Conservation (phyloP, 2,329 filamentous ascomycete genomes). For the Xylaria polymorpha region DNA sequence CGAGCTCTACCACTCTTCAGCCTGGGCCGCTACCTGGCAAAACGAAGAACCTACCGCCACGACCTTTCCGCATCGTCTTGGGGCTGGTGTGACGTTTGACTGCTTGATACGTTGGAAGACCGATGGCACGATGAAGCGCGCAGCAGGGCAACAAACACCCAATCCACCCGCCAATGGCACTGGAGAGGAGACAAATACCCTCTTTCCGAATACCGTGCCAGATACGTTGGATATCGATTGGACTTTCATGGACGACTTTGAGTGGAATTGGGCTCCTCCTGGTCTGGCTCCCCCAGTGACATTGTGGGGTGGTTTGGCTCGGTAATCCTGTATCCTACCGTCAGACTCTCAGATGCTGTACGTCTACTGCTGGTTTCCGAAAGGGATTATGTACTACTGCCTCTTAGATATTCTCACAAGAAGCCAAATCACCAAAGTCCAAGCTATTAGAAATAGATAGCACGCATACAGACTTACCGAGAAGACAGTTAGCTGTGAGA, state of each 20-base stretch:
- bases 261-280: slow-evolving; percentile 45
- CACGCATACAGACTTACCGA: slow-evolving; percentile 85
- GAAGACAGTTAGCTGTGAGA: slow-evolving; percentile 95
- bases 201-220: slow-evolving; percentile 25
- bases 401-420: slow-evolving; percentile 86
- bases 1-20: slow-evolving; percentile 56
- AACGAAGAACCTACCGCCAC: slow-evolving; percentile 56
- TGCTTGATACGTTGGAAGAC: slow-evolving; percentile 61
- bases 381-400: slow-evolving; percentile 52
- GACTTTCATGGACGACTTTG: slow-evolving; percentile 52
- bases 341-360: not conserved
- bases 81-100: slow-evolving; percentile 62
- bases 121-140: slow-evolving; percentile 39
- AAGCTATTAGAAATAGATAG: slow-evolving; percentile 87
- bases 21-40: slow-evolving; percentile 48
- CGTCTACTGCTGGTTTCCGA: not conserved
- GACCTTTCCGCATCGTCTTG: slow-evolving; percentile 59
- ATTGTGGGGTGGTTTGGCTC: slow-evolving; percentile 34
- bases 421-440: slow-evolving; percentile 89
- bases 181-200: slow-evolving; percentile 35
- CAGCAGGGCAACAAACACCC: slow-evolving; percentile 26
- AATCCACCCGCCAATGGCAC: slow-evolving; percentile 21
- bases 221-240: slow-evolving; percentile 48
- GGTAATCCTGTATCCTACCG: slow-evolving; percentile 14
- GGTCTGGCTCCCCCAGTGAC: slow-evolving; percentile 28